Evolutionary conservation across 352 stramenopile genomes (phyloP).

Genomic region (Phytophthora podocarpi): DNA sequence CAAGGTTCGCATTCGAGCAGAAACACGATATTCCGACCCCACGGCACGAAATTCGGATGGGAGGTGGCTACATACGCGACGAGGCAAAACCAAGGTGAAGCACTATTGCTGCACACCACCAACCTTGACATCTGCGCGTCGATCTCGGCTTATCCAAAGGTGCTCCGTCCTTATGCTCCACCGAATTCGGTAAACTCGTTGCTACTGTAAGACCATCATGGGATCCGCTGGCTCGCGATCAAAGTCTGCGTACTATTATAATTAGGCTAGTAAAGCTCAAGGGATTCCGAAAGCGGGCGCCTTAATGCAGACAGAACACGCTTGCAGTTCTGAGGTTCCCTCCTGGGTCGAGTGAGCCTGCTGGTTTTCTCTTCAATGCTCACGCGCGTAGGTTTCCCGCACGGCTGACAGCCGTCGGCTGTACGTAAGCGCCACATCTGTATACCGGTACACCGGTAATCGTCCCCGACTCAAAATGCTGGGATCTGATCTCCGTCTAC

Average conservation of each 20-base stretch:
- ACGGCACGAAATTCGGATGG: constrained; percentile 25
- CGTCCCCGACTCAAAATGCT: constrained; percentile 19
- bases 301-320: constrained; percentile 17
- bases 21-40: constrained; percentile 35
- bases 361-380: constrained; percentile 1
- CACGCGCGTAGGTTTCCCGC: background rate
- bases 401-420: too few relatives aligned
- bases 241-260: background rate
- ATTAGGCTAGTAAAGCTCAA: constrained; percentile 2
- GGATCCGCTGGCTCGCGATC: background rate
- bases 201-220: background rate
- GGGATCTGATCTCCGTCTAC: constrained; percentile 26
- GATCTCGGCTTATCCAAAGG: background rate
- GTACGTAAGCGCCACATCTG: too few relatives aligned
- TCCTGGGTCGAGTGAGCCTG: background rate
- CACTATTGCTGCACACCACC: background rate
- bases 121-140: constrained; percentile 12
- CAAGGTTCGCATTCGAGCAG: constrained; percentile 24
- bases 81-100: constrained; percentile 32
- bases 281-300: background rate
- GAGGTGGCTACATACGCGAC: constrained; percentile 35
- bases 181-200: constrained; percentile 16
- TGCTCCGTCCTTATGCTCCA: constrained; percentile 11
- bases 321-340: constrained; percentile 5
- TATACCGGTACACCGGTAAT: too few relatives aligned